These are phyloP conservation scores for Colletotrichum tamarilloi DNA, from an alignment of 2,329 filamentous ascomycete species.

Conservation along the genomic window DNA sequence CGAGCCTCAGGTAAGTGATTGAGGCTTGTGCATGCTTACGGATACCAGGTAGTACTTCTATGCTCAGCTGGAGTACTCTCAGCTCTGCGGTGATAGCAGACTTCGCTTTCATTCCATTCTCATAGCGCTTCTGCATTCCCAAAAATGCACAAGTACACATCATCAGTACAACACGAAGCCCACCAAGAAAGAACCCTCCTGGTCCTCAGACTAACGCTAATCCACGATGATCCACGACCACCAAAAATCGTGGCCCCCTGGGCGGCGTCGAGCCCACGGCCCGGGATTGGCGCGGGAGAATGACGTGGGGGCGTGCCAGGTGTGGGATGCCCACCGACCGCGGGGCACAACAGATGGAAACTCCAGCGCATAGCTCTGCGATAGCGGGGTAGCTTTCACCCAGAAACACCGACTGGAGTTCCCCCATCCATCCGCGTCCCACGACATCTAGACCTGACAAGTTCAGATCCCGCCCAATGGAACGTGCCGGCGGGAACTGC, in stretches of 20 bases:
- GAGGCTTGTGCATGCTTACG: neutral
- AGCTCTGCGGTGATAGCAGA: neutral
- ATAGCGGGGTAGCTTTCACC: conserved; percentile 30
- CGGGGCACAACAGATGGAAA: conserved; percentile 21
- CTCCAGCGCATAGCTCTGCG: conserved; percentile 9
- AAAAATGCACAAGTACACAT: neutral
- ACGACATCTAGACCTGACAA: neutral
- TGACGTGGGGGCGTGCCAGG: conserved; percentile 25
- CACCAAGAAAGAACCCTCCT: neutral
- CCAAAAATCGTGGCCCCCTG: neutral
- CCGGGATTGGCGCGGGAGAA: conserved; percentile 32
- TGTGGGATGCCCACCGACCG: conserved; percentile 7
- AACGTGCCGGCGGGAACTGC: no score
- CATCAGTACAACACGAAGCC: neutral
- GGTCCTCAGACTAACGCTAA: neutral
- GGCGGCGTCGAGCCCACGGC: conserved; percentile 9
- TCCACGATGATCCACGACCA: neutral
- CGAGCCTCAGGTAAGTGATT: no score
- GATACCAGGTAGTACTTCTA: no score
- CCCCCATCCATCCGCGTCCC: no score
- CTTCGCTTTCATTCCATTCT: neutral
- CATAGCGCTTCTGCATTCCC: neutral
- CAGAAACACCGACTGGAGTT: neutral
- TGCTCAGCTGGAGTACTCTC: neutral
- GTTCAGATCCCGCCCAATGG: no score